Evolutionary conservation across 2,329 filamentous ascomycete genomes (phyloP), one percentile per base, ranked within the genome.

Genomic region (Venturiaceae sp.): DNA sequence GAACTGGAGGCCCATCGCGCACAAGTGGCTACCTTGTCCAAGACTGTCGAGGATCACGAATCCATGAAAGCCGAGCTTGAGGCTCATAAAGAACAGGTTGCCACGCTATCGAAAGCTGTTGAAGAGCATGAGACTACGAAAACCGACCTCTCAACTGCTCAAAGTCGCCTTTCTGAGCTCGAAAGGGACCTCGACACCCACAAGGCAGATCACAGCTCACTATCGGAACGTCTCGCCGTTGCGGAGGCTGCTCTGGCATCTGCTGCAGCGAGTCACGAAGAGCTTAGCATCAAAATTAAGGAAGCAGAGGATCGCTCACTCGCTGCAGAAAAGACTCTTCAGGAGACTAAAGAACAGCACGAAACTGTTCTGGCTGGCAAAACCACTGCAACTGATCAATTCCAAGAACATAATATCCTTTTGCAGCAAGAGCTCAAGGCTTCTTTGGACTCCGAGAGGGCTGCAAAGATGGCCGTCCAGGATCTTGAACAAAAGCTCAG

Each of bases 81-180:
- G 11, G 16, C 53, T 33, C 23, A 26, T 14, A 23, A 55, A 37
- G 16, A 33, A 16, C 30, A 55, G n/a, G 21, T 55, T 55, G 33
- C 23, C 23, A 34, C 30, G n/a, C 23, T 41, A 7, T 28, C 26
- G 9, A 55, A 39, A 34, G 8, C n/a, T 16, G 37, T 44, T 28
- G 56, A 41, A 11, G 53, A 39, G 14, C 58, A 59, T 28, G n/a
- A 33, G n/a, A 39, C n/a, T 13, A 37, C 47, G 23, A 59, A 59
- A 32, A 23, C 14, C 32, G 58, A 59, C 21, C 52, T 59, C 32
- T n/a, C 5, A 14, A 19, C 32, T 39, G 47, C 57, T 53, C 47
- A 44, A 23, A 26, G 8, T 23, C 44, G 47, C 8, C 23, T 58
- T 53, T 19, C 47, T 23, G 57, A 41, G 23, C 37, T 58, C 5